Evolutionary conservation across 1,284 basidiomycete species (phyloP), one percentile per base, ranked within the genome.

Genomic region (Exobasidium cylindrosporum): DNA sequence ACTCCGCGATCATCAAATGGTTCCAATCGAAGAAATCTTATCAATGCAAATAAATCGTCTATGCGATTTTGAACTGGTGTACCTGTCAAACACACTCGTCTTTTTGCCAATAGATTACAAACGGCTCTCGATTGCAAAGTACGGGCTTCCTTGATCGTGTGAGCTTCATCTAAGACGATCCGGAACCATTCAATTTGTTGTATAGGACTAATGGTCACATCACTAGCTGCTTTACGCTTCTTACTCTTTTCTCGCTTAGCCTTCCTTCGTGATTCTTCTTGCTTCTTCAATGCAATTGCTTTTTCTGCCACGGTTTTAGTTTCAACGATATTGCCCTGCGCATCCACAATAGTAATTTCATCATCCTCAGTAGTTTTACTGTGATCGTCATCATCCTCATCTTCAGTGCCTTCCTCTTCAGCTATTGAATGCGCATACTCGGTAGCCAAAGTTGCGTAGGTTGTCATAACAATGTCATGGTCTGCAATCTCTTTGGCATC

Each of bases 61-160:
- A 98, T 86, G 79, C 94, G 94, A 84, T 98, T 99, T 83, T 98
- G 96, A 47, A 99, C 92, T 0, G 96, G 96, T 5, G 96, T 99
- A 64, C 96, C 96, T 7, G 95, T 97, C 44, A 98, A 84, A 76
- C 92, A 96, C 49, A 97, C 83, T 23, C 96, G 87, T 58, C 96
- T 88, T 76, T 97, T 91, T 1, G 95, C 92, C 78, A 90, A 86
- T 50, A 99, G 85, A 77, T 96, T 93, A 82, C 96, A 98, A 10
- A 89, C 93, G 2, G 96, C 95, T 65, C 91, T 88, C 70, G 92
- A 92, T 57, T 90, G 94, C 58, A 97, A 91, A 0, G 96, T 98
- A 30, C 86, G 85, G 1, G 91, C 88, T 81, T 97, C 95, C 82
- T 98, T 98, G 83, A 99, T 98, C 66, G 88, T 94, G 77, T 97